phyloP scores from a whole-genome alignment of 768 basidiomycete species.

The Lactifluus piperatus region DNA sequence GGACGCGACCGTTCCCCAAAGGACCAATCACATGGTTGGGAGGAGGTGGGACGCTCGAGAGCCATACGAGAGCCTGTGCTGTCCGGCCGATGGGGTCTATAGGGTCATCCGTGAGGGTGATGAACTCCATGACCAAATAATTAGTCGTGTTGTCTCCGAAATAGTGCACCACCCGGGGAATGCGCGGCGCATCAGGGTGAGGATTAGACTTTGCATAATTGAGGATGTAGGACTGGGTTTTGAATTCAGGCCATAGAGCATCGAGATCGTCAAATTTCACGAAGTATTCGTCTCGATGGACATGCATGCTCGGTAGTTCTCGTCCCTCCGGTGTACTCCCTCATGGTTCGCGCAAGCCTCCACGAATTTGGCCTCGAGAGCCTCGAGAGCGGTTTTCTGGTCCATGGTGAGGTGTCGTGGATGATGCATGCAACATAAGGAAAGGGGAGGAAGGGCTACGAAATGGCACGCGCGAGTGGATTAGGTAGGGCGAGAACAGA shows the following conservation, averaged over 20 bases:
- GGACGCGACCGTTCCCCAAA: not conserved
- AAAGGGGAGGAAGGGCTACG: not conserved
- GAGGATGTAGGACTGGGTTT: not conserved
- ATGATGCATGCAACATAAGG: not conserved
- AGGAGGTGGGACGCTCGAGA: not conserved
- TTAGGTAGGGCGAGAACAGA: not conserved
- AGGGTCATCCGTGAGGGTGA: not conserved
- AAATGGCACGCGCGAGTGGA: not conserved
- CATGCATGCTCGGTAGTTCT: not conserved
- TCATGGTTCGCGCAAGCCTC: not conserved
- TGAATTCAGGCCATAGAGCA: not conserved
- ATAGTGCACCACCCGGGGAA: not conserved
- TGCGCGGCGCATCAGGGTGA: not conserved
- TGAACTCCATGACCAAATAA: not conserved
- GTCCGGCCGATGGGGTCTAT: not conserved
- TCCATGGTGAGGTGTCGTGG: not conserved
- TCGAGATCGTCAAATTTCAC: not conserved
- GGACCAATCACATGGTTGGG: not conserved
- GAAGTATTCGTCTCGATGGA: not conserved
- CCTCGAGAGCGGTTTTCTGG: not conserved
- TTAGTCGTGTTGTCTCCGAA: not conserved
- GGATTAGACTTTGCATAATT: not conserved
- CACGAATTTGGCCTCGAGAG: not conserved
- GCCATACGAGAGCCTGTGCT: not conserved
- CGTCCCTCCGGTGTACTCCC: not conserved